Evolutionary conservation across 2,329 filamentous ascomycete species (phyloP), one percentile per base, ranked within the genome.

Genomic region (Alternaria arbusti): DNA sequence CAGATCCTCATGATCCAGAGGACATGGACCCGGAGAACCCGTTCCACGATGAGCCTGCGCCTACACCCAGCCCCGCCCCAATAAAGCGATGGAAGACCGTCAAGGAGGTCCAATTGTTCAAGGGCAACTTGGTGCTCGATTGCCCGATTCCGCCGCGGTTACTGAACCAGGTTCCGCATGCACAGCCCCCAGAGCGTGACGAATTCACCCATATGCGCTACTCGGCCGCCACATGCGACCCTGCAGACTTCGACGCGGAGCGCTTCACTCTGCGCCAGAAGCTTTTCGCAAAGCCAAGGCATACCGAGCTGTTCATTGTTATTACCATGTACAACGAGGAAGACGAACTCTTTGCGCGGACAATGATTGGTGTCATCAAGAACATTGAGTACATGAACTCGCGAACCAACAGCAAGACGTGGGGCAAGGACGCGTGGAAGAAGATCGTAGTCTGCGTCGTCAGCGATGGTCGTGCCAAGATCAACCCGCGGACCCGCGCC

Each of bases 241-340:
- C 95, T 0, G 87, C 89, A 15, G 89, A 96, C 61, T 98, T 97
- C 78, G 94, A 91, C 77, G 89, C 93, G 5, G 89, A 94, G 74
- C 92, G 95, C 65, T 98, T 97, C 73, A 97, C 95, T 1, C 82
- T 98, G 63, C 91, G 95, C 66, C 95, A 98, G 81, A 91, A 89
- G 77, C 88, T 98, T 23, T 97, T 97, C 77, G 93, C 93, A 60
- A 97, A 97, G 80, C 91, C 93, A 4, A 87, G 95, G 58, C 92
- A 97, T 76, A 97, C 95, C 0, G 95, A 98, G 82, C 85, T 98
- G 2, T 97, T 98, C 81, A 97, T 98, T 74, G 95, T 94, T 32
- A 89, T 98, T 57, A 98, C 95, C 61, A 97, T 97, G 95, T 99
- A 99, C 84, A 99, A 99, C 77, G 96, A 99, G 77, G 95, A 99